Conservation (phyloP, 768 basidiomycete species). For the Panaeolus cyanescens region DNA sequence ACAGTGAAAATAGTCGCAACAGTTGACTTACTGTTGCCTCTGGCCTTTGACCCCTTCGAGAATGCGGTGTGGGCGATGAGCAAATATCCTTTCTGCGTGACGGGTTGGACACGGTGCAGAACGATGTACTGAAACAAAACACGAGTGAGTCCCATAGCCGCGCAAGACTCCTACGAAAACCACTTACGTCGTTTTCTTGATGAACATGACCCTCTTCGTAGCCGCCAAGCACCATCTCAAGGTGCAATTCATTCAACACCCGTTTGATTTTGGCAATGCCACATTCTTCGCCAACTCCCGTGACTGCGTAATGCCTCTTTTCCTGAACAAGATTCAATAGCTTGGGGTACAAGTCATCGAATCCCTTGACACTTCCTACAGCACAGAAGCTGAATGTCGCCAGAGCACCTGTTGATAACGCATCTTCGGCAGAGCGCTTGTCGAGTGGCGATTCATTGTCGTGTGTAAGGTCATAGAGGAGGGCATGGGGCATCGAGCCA, state of each 20-base stretch:
- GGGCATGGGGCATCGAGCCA: slow-evolving; percentile 88
- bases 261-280: slow-evolving; percentile 64
- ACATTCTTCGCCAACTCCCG: slow-evolving; percentile 53
- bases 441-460: slow-evolving; percentile 93
- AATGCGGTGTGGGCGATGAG: slow-evolving; percentile 93
- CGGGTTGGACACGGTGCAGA: slow-evolving; percentile 89
- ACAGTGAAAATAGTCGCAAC: neutral
- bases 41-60: slow-evolving; percentile 75
- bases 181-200: slow-evolving; percentile 90
- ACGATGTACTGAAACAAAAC: slow-evolving; percentile 75
- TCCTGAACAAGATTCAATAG: slow-evolving; percentile 89
- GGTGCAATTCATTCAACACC: slow-evolving; percentile 82
- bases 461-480: slow-evolving; percentile 95
- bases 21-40: slow-evolving; percentile 68
- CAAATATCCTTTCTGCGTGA: slow-evolving; percentile 88
- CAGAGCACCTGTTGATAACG: slow-evolving; percentile 92
- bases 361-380: slow-evolving; percentile 93
- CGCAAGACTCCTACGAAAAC: neutral
- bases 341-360: slow-evolving; percentile 96
- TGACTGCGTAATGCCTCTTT: slow-evolving; percentile 75
- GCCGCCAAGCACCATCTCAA: slow-evolving; percentile 88
- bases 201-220: slow-evolving; percentile 95
- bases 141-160: neutral
- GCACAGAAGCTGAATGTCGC: slow-evolving; percentile 88
- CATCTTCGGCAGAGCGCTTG: slow-evolving; percentile 93